A percentile compares a stretch with the other conserved stretches of the same genome.
Evolutionary conservation across 441 rosid species (phyloP).

Genomic region (Rhodomyrtus psidioides): DNA sequence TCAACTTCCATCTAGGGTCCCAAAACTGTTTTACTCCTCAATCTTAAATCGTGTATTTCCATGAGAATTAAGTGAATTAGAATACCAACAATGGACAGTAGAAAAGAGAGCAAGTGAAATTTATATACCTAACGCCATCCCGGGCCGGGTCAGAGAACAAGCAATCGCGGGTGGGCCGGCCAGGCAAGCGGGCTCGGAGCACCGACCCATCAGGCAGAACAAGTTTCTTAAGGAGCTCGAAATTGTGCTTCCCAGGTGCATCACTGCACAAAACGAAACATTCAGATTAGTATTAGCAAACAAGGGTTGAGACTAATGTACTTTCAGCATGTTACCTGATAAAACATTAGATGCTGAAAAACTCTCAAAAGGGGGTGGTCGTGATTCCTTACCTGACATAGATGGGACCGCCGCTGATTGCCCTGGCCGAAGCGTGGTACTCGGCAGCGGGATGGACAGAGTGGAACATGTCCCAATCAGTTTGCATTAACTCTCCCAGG

Average conservation of each 20-base stretch:
- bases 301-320: background rate
- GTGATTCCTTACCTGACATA: conserved; percentile 57
- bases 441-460: conserved; percentile 84
- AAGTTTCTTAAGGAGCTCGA: conserved; percentile 60
- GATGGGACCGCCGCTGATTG: conserved; percentile 84
- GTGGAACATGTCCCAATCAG: conserved; percentile 99
- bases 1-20: background rate
- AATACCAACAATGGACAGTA: background rate
- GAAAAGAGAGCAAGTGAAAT: background rate
- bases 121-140: conserved; percentile 65
- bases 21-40: background rate
- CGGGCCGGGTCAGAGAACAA: conserved; percentile 80
- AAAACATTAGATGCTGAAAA: background rate
- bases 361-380: background rate
- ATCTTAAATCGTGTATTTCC: background rate
- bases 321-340: background rate
- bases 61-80: background rate
- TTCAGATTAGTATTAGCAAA: background rate
- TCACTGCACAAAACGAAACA: conserved; percentile 38
- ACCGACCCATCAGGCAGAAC: conserved; percentile 85
- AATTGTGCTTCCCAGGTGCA: conserved; percentile 78
- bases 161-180: conserved; percentile 82
- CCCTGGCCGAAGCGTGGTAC: conserved; percentile 89
- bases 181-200: conserved; percentile 72
- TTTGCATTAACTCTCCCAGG: conserved; percentile 82